Evolutionary conservation across 192 early-diverging fungal genomes (phyloP), one percentile per base, ranked within the genome.

Genomic region (Umbelopsis vinacea): DNA sequence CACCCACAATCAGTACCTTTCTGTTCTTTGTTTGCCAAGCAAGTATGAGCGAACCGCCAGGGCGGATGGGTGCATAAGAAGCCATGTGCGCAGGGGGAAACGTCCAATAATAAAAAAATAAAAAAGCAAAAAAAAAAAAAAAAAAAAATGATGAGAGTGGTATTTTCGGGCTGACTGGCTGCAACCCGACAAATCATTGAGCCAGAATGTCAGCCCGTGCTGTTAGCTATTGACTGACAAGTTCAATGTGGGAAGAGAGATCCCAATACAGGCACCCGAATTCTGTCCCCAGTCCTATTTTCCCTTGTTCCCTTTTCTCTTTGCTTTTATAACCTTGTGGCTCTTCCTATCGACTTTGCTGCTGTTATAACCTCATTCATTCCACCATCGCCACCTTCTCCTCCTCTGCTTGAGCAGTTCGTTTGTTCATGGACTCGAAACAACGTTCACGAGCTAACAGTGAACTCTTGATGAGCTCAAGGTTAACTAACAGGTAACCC

Each of bases 1-100:
- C 95, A 46, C 96, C 96, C 2, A 98, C 92, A 60, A 98, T 90
- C n/a, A 98, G 80, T 37, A 96, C 89, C n/a, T 89, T 81, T 71
- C 90, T 90, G 0, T 81, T 76, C 63, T 84, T 86, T 50, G 90
- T 88, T 71, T 93, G 90, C 86, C 89, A 96, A 52, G 92, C 95
- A 0, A 97, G 85, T 26, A 98, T 81, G 22, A 98, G 84, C 2
- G 94, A 96, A 1, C 89, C 94, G 1, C 92, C 92, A 50, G 85
- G 82, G 47, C 83, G 75, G 45, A 88, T 85, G 3, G 74, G 76
- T 53, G 76, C 77, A 52, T 77, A 79, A 11, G 57, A 63, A 54
- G 53, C 26, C 53, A 54, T 54, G 22, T 54, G 53, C 8, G 11
- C 40, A 43, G 40, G 40, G 40, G 40, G 40, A 43, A 6, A 37